phyloP scores from a whole-genome alignment of 2,329 filamentous ascomycete genomes.

The Xylaria sp. region DNA sequence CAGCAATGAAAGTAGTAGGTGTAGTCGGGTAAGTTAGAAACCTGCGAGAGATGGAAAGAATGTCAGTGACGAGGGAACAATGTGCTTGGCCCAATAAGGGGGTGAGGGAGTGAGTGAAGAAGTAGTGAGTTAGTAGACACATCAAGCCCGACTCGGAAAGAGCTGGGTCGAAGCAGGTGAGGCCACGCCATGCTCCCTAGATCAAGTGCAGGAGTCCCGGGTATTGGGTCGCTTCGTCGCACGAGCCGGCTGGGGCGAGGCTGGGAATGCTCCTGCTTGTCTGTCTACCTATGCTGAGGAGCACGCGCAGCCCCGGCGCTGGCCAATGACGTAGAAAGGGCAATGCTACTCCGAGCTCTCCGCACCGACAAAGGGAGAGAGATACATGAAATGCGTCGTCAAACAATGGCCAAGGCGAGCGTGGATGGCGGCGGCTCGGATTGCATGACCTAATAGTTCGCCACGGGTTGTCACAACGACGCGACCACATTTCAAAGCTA shows the following conservation, averaged over 20 bases:
- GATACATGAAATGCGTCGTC: neutral
- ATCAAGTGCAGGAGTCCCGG: neutral
- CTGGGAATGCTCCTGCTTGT: neutral
- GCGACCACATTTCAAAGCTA: constrained; percentile 16
- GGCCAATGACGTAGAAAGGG: neutral
- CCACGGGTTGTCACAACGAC: constrained; percentile 12
- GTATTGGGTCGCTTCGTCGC: constrained; percentile 1
- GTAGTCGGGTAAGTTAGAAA: constrained; percentile 9
- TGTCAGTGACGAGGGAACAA: constrained; percentile 6
- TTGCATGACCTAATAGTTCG: neutral
- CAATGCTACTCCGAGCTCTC: neutral
- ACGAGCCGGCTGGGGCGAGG: neutral
- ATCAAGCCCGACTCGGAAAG: neutral
- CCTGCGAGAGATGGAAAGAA: neutral
- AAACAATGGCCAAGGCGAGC: neutral
- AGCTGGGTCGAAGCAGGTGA: neutral
- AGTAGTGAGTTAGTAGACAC: neutral
- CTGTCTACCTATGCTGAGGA: constrained; percentile 1
- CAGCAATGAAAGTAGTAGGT: neutral
- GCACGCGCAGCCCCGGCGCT: neutral
- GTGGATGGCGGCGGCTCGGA: neutral
- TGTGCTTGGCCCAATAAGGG: neutral
- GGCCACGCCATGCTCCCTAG: neutral
- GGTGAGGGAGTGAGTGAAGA: too few species aligned
- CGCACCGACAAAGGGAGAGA: constrained; percentile 1